Evolutionary conservation across 768 basidiomycete genomes (phyloP), one percentile per base, ranked within the genome.

Genomic region (Tricholoma flavovirens): DNA sequence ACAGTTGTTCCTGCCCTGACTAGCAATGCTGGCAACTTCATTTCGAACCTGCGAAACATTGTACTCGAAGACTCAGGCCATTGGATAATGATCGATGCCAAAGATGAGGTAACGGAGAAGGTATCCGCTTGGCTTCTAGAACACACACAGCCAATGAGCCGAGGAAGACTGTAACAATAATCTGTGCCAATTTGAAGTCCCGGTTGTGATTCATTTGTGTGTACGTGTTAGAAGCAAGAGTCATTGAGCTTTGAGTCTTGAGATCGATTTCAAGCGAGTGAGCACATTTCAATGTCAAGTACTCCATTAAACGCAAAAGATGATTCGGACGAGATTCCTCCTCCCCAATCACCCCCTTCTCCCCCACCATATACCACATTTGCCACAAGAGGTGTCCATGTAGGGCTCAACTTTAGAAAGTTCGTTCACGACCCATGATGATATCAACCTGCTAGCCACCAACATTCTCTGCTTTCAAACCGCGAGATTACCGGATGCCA

Each of bases 401-500:
- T 90, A 84, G 66, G 83, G 54, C 56, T 30, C 38, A 55, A 58
- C 60, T 65, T n/a, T 9, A 42, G 45, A 46, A 5, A 49, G 29
- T 30, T 4, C 43, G 10, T 45, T 45, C 43, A 45, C 21, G 29
- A 49, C 46, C 46, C 29, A 49, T 49, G 26, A 40, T 40, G 17
- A 35, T 35, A 11, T 48, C 46, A 48, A 48, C 26, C 46, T 24
- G 46, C 60, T 74, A 90, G 88, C 80, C 84, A 51, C 88, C 89
- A 30, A 87, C 79, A 17, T 91, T 90, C 69, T 85, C 88, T 56
- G 86, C 88, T 2, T 88, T 89, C 67, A 85, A 86, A 64, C 88
- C 88, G 5, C 80, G 88, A 66, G 87, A 90, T 66, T 79, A 86
- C 55, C 81, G 84, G 21, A 80, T 88, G 55, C 73, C 83, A 4